Conservation (phyloP, 1,139 yeast species). For the Kodamaea derodonti region DNA sequence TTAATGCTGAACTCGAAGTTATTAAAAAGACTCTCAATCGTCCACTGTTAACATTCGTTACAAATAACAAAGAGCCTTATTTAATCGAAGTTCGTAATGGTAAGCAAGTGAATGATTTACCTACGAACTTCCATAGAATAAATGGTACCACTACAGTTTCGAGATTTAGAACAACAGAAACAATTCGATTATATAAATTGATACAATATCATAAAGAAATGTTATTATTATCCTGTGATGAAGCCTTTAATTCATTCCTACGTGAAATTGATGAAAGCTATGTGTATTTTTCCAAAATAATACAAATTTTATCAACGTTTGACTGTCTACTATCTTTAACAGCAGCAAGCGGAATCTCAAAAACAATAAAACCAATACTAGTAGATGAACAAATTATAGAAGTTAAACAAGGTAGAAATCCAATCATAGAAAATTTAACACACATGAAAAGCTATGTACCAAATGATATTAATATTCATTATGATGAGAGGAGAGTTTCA, state of each 20-base stretch:
- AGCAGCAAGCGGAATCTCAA: conserved; percentile 45
- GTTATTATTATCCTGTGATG: conserved; percentile 51
- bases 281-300: conserved; percentile 45
- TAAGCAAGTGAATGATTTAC: conserved; percentile 51
- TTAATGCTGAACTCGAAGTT: conserved; percentile 48
- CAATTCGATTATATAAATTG: conserved; percentile 47
- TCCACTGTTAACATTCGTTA: conserved; percentile 54
- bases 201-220: conserved; percentile 63
- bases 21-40: conserved; percentile 49
- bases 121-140: conserved; percentile 71
- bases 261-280: conserved; percentile 44
- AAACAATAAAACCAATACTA: conserved; percentile 51
- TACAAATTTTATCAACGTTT: conserved; percentile 52
- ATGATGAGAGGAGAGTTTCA: conserved; percentile 43
- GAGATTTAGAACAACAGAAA: conserved; percentile 66
- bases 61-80: conserved; percentile 62
- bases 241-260: conserved; percentile 54
- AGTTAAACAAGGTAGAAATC: conserved; percentile 67
- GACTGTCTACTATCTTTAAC: conserved; percentile 78
- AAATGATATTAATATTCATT: conserved; percentile 56
- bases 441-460: conserved; percentile 53
- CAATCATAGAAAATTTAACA: conserved; percentile 62
- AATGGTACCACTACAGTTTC: conserved; percentile 70
- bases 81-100: conserved; percentile 70
- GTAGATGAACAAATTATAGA: conserved; percentile 49